Evolutionary conservation across 2,329 filamentous ascomycete genomes (phyloP), one percentile per base, ranked within the genome.

Genomic region (Aureobasidium musti): DNA sequence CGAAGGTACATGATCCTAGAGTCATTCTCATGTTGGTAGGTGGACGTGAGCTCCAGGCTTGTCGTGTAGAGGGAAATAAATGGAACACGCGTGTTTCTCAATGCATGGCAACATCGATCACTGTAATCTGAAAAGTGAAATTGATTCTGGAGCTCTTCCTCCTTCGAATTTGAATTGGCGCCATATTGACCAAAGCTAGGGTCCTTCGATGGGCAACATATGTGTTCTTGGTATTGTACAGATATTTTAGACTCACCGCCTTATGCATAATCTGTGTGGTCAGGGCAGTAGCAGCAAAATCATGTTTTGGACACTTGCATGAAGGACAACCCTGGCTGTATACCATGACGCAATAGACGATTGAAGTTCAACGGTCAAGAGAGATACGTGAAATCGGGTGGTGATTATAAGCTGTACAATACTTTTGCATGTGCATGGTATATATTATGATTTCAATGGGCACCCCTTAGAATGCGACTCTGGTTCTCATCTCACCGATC

Each of bases 401-500:
- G n/a, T 11, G n/a, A 23, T 4, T 47, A 17, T 23, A 8, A 47
- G 10, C 23, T 23, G 21, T 47, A 47, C 43, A 47, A 13, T 47
- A 21, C 43, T 47, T 47, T 47, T 11, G n/a, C n/a, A 23, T 47
- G 43, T 47, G n/a, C 10, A 50, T 6, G 5, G 26, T 56, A 23
- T 28, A 41, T 56, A 8, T n/a, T 35, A 39, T 39, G 4, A 17
- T 39, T 35, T 35, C 33, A 35, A 35, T 14, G 21, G 14, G 53
- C 13, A 17, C 17, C 13, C 17, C 39, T 63, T 74, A 78, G 60
- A 76, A 78, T 14, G 76, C 76, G 6, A 78, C 76, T 67, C 76
- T 71, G 21, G 72, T 74, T 69, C 76, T 73, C 75, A 77, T 77
- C 71, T 47, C 76, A 54, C 72, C 71, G 74, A 99, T 94, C 81